phyloP scores from a whole-genome alignment of 1,139 yeast species.

The Blastobotrys raffinosifermentans region DNA sequence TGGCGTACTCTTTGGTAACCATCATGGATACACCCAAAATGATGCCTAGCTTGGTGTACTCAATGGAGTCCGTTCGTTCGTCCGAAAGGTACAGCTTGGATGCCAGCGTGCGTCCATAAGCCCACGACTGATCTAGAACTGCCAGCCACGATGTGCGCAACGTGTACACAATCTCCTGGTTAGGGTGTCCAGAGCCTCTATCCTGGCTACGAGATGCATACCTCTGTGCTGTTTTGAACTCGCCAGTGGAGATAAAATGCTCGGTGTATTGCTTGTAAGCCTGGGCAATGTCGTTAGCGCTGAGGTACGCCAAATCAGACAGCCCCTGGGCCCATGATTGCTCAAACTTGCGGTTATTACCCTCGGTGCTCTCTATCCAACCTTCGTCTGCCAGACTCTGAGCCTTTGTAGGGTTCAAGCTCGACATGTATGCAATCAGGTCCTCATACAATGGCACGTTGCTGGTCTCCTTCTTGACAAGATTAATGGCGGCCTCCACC shows the following conservation, averaged over 20 bases:
- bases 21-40: not conserved
- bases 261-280: not conserved
- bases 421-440: not conserved
- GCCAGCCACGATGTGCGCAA: not conserved
- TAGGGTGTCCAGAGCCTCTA: not conserved
- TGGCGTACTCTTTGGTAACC: not conserved
- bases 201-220: not conserved
- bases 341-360: not conserved
- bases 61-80: not conserved
- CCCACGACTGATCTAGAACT: not conserved
- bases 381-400: not conserved
- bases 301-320: not conserved
- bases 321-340: not conserved
- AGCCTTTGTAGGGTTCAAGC: not conserved
- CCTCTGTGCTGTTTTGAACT: not conserved
- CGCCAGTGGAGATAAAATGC: not conserved
- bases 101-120: not conserved
- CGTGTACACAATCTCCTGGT: not conserved
- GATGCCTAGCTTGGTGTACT: too few species aligned
- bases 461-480: not conserved
- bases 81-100: not conserved
- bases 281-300: not conserved
- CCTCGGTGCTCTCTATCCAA: not conserved
- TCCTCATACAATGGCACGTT: not conserved
- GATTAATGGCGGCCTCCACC: not conserved